phyloP scores from a whole-genome alignment of 148 eudicot genomes.

The Fagopyrum homotropicum region DNA sequence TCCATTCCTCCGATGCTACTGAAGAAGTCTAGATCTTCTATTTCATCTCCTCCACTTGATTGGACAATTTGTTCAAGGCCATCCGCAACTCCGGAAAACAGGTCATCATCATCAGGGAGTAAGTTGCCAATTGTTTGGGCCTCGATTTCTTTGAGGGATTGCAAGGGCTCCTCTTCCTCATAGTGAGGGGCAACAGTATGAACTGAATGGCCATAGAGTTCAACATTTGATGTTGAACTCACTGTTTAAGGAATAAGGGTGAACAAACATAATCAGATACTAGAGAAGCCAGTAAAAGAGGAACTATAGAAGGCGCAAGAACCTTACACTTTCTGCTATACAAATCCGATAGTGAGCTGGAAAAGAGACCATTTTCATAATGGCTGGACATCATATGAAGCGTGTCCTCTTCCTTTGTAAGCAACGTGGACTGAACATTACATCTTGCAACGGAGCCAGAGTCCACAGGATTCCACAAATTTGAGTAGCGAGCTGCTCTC shows the following conservation, averaged over 20 bases:
- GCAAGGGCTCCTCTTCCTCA: slow-evolving; percentile 61
- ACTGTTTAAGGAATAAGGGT: slow-evolving; percentile 27
- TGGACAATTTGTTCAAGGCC: slow-evolving; percentile 38
- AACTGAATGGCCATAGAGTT: slow-evolving; percentile 43
- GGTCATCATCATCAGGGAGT: slow-evolving; percentile 84
- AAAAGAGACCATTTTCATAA: slow-evolving; percentile 65
- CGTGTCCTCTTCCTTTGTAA: slow-evolving; percentile 27
- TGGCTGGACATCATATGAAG: slow-evolving; percentile 28
- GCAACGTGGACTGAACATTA: slow-evolving; percentile 24
- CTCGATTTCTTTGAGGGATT: slow-evolving; percentile 84
- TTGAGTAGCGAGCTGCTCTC: slow-evolving; percentile 39
- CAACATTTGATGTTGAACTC: slow-evolving; percentile 40
- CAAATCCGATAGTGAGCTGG: slow-evolving; percentile 69
- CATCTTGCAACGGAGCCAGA: slow-evolving; percentile 27
- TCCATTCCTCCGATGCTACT: slow-evolving; percentile 85
- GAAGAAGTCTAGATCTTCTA: slow-evolving; percentile 67
- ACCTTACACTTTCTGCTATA: slow-evolving; percentile 64
- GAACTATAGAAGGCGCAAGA: background rate
- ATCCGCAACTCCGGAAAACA: slow-evolving; percentile 68
- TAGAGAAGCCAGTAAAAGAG: background rate
- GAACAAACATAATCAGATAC: background rate
- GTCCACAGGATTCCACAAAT: slow-evolving; percentile 33
- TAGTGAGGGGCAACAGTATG: slow-evolving; percentile 43
- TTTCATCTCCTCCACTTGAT: slow-evolving; percentile 38
- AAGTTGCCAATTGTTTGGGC: slow-evolving; percentile 90